A percentile compares a stretch with the other conserved stretches of the same genome.
These are phyloP conservation scores for Leccinum variicolor DNA, from an alignment of 768 basidiomycete genomes.

Conservation along the genomic window DNA sequence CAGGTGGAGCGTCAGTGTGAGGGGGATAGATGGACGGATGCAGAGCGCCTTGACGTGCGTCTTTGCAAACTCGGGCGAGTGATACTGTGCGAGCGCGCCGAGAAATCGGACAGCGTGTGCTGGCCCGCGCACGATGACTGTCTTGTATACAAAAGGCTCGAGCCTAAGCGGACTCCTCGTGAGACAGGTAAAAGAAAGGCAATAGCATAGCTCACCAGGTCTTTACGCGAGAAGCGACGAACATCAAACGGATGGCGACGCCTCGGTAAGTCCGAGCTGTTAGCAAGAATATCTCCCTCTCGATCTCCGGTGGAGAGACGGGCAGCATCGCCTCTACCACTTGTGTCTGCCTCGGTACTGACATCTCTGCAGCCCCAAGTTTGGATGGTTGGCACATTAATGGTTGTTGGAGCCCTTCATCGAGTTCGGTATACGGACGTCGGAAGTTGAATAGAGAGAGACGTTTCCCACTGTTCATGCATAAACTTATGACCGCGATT, in stretches of 20 bases:
- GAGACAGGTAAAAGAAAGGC: not conserved
- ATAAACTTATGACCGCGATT: too few species aligned
- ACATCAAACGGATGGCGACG: conserved; percentile 16
- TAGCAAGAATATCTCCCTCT: conserved; percentile 17
- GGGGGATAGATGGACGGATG: conserved; percentile 12
- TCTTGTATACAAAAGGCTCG: conserved; percentile 20
- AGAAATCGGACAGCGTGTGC: conserved; percentile 12
- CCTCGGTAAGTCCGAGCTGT: conserved; percentile 8
- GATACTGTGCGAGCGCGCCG: conserved; percentile 1
- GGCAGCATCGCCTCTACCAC: not conserved
- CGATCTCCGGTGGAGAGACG: conserved; percentile 17
- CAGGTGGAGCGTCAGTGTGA: not conserved
- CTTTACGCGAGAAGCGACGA: conserved; percentile 15
- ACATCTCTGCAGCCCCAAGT: not conserved
- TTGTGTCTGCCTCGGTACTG: not conserved
- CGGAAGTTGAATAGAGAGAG: too few species aligned
- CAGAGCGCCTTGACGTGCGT: conserved; percentile 16
- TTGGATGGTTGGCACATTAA: not conserved
- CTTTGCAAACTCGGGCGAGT: conserved; percentile 6
- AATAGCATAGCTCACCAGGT: conserved; percentile 9
- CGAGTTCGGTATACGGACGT: too few species aligned
- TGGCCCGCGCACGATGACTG: conserved; percentile 8
- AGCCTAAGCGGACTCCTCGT: conserved; percentile 9
- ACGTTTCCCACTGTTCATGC: too few species aligned
- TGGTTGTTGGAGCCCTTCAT: too few species aligned